Evolutionary conservation across 257 asterid genomes (phyloP), one percentile per base, ranked within the genome.

Genomic region (Primulina huaijiensis): DNA sequence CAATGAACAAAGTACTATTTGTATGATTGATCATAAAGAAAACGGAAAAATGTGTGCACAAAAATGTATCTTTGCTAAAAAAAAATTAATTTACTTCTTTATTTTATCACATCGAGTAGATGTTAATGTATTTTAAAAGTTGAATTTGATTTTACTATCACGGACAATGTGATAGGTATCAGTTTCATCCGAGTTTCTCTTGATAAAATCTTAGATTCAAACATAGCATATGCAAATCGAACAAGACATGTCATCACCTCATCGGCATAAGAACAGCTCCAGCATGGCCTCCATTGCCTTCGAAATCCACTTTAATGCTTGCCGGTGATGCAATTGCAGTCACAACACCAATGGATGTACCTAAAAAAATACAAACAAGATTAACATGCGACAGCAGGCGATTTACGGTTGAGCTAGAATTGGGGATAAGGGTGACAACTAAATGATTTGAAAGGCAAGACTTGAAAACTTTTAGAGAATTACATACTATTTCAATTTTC

Each of bases 261-360:
- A 60, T 72, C 25, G 96, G 97, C 97, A 93, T 93, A 59, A 93
- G 79, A 62, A 76, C 95, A 74, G 97, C 99, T 68, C 99, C 99
- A 25, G 99, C 99, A 81, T 93, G 99, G 21, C 99, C 99, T 37
- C 97, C 99, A 55, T 81, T 90, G 74, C 97, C 97, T 81, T 90
- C 96, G 63, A 89, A 93, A 31, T 87, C 94, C 64, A 93, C 95
- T 76, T 87, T 87, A 75, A 93, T 86, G 83, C 99, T 93, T 19
- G 99, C 99, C 1, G 97, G 99, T 79, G 99, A 96, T 55, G 99
- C 99, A 75, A 93, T 90, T 27, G 96, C 99, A 40, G 96, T 93
- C 71, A 93, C 99, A 71, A 90, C 83, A 31, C 97, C 97, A 25
- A 93, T 89, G 30, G 90, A 76, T 65, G 60, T 79, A n/a, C 60